Percentiles rank a stretch among this genome's conserved stretches.
Conservation (phyloP, 176 grass and related monocot species). For the Alloteropsis semialata region DNA sequence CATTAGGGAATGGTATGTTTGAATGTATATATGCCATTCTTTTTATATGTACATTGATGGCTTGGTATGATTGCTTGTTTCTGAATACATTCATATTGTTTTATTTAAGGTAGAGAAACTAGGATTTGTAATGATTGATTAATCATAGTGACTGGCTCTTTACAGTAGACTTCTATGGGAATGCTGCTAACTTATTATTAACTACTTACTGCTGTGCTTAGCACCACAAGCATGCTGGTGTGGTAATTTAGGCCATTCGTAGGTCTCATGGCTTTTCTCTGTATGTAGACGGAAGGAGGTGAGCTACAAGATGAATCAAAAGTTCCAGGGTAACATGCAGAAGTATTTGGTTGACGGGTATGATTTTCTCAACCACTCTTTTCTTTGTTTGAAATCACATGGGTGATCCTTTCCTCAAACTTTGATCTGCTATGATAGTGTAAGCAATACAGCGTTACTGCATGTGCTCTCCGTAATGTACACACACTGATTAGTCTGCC, state of each 20-base stretch:
- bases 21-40: too few species aligned
- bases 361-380: background rate
- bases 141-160: background rate
- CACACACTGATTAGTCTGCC: background rate
- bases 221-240: background rate
- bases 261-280: constrained; percentile 11
- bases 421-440: background rate
- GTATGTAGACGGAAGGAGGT: constrained; percentile 65
- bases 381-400: background rate
- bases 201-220: background rate
- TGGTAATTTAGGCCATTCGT: background rate
- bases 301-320: constrained; percentile 85
- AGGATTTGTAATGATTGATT: constrained; percentile 13
- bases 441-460: background rate
- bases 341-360: constrained; percentile 84
- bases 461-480: background rate
- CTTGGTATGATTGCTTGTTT: constrained; percentile 3
- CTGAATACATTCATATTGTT: background rate
- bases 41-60: background rate
- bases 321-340: constrained; percentile 88
- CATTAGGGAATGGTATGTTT: too few species aligned
- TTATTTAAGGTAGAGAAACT: background rate
- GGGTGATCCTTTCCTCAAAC: constrained; percentile 3
- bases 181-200: background rate
- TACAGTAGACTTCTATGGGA: background rate